A percentile compares a stretch with the other conserved stretches of the same genome.
Conservation (phyloP, 306 rosid genomes). For the Trichosanthes cucumerina region DNA sequence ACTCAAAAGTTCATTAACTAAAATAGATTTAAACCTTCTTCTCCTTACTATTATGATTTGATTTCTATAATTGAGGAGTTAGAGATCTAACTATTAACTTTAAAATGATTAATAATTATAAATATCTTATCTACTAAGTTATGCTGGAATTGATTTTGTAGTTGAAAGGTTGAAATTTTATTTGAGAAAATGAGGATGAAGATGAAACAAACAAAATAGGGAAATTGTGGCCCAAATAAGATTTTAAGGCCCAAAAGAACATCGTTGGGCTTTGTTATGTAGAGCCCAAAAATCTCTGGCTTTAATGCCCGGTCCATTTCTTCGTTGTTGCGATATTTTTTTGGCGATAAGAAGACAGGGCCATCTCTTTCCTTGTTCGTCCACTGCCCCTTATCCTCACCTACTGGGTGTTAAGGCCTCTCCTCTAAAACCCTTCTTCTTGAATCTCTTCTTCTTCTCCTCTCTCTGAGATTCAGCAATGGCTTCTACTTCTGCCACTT, state of each 20-base stretch:
- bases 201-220: neutral
- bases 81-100: too few species aligned
- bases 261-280: neutral
- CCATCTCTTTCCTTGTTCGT: neutral
- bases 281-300: neutral
- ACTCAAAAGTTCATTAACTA: too few species aligned
- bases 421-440: conserved; percentile 19
- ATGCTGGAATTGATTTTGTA: too few species aligned
- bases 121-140: too few species aligned
- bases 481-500: conserved; percentile 36
- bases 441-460: neutral
- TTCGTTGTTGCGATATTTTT: neutral
- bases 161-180: too few species aligned
- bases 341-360: neutral
- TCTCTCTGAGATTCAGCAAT: conserved; percentile 10
- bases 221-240: neutral
- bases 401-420: conserved; percentile 20
- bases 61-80: too few species aligned
- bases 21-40: too few species aligned
- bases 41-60: too few species aligned
- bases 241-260: neutral
- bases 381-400: conserved; percentile 1
- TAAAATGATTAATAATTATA: too few species aligned
- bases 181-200: too few species aligned
- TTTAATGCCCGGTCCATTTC: neutral